Evolutionary conservation across 768 basidiomycete species (phyloP).

Genomic region (Mycena haematopus): DNA sequence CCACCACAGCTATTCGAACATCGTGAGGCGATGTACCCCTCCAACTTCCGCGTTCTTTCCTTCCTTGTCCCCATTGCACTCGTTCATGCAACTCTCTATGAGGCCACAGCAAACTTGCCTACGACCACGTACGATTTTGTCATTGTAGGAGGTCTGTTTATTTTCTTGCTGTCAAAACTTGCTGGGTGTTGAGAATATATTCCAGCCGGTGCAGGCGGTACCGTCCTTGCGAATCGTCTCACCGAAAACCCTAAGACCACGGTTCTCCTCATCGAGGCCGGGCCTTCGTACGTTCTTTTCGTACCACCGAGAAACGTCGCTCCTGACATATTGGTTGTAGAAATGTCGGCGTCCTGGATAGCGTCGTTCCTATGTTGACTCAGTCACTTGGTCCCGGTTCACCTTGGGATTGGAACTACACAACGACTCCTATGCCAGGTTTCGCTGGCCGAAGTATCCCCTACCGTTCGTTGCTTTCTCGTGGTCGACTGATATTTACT

Average conservation of each 20-base stretch:
- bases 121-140: constrained; percentile 11
- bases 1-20: background rate
- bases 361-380: constrained; percentile 14
- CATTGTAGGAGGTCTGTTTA: constrained; percentile 11
- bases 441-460: constrained; percentile 31
- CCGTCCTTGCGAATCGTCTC: constrained; percentile 17
- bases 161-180: background rate
- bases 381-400: constrained; percentile 16
- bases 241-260: constrained; percentile 6
- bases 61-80: constrained; percentile 1
- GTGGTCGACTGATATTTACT: background rate
- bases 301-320: background rate
- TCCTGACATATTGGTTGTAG: background rate
- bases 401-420: constrained; percentile 43
- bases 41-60: background rate
- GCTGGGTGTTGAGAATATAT: background rate
- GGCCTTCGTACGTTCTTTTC: constrained; percentile 10
- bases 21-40: background rate
- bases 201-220: constrained; percentile 21
- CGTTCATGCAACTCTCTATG: constrained; percentile 12
- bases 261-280: constrained; percentile 20
- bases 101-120: background rate
- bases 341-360: constrained; percentile 11
- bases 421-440: constrained; percentile 39
- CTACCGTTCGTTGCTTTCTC: constrained; percentile 22